These are phyloP conservation scores for Acacia concinna DNA, from an alignment of 331 rosid species.

Conservation along the genomic window DNA sequence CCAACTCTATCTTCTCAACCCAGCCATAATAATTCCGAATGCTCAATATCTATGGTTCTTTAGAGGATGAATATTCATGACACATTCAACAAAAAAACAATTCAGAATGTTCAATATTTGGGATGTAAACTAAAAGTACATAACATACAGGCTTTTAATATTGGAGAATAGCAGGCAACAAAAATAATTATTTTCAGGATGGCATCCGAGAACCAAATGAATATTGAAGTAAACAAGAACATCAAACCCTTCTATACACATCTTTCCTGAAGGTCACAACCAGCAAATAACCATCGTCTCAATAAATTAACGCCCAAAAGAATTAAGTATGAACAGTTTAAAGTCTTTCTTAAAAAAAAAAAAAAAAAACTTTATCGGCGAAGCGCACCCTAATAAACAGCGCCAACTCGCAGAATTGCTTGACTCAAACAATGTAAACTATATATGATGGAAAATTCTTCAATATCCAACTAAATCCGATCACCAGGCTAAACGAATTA, in stretches of 20 bases:
- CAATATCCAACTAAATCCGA: background rate
- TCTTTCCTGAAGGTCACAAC: background rate
- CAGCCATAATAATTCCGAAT: too few species aligned
- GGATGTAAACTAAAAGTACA: background rate
- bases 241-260: background rate
- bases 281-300: background rate
- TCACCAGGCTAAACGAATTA: background rate
- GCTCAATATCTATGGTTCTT: too few species aligned
- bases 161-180: background rate
- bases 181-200: background rate
- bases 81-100: background rate
- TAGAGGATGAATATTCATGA: background rate
- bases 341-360: background rate
- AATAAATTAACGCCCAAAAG: background rate
- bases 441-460: background rate
- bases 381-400: conserved; percentile 5
- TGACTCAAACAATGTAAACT: background rate
- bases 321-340: background rate
- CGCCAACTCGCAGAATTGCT: background rate
- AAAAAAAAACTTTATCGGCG: background rate
- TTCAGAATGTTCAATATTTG: background rate
- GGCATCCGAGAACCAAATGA: background rate
- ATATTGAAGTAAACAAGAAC: background rate
- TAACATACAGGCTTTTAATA: background rate
- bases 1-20: too few species aligned